Evolutionary conservation across 768 basidiomycete genomes (phyloP).

Genomic region (Suillus subaureus): DNA sequence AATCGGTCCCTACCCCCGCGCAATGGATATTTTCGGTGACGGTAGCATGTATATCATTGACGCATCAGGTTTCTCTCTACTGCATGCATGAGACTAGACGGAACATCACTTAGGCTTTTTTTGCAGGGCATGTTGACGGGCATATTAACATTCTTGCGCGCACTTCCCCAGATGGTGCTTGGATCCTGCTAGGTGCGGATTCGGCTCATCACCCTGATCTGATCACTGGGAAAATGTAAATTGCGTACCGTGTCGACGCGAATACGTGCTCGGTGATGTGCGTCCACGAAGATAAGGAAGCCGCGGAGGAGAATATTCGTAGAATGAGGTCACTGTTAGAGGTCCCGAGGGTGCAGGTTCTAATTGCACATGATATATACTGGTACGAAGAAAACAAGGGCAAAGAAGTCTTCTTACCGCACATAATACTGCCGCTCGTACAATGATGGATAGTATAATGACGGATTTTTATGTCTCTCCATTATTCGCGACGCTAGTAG

Average conservation of each 20-base stretch:
- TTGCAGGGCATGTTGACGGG: constrained; percentile 46
- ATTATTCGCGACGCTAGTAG: neutral
- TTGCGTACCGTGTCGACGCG: constrained; percentile 29
- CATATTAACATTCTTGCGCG: constrained; percentile 54
- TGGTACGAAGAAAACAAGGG: constrained; percentile 53
- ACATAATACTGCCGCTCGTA: constrained; percentile 17
- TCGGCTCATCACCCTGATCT: constrained; percentile 54
- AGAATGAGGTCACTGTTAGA: constrained; percentile 41
- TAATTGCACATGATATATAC: constrained; percentile 54
- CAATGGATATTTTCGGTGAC: constrained; percentile 54
- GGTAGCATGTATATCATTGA: constrained; percentile 59
- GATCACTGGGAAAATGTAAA: constrained; percentile 41
- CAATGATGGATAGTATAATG: neutral
- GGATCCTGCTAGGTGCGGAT: constrained; percentile 57
- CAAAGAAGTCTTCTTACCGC: constrained; percentile 38
- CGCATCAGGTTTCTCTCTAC: constrained; percentile 35
- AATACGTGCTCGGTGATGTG: constrained; percentile 34
- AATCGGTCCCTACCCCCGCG: constrained; percentile 49
- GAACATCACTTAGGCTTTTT: neutral
- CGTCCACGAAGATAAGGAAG: constrained; percentile 45
- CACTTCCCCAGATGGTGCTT: constrained; percentile 50
- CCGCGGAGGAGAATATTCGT: constrained; percentile 44
- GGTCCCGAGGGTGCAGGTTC: constrained; percentile 43
- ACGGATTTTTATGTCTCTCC: neutral
- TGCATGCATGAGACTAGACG: too few relatives aligned